Evolutionary conservation across 2,329 filamentous ascomycete genomes (phyloP).

Genomic region (Colletotrichum chlorophyti): DNA sequence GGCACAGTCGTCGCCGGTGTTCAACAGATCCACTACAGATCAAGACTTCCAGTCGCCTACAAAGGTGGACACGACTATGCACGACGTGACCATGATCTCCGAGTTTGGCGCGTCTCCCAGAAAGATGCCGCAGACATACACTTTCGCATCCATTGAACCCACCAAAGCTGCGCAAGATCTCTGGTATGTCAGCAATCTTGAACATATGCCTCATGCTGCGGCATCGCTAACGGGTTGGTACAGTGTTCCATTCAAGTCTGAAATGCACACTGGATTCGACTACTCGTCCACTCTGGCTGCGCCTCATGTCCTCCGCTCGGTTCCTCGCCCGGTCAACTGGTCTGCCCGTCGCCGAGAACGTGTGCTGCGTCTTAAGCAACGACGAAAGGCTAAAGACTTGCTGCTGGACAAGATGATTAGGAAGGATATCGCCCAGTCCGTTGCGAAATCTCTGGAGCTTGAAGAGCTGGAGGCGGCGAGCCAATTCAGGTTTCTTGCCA

Average conservation of each 20-base stretch:
- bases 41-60: slow-evolving; percentile 8
- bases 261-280: neutral
- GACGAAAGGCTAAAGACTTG: neutral
- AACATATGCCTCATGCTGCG: neutral
- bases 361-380: slow-evolving; percentile 1
- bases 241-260: slow-evolving; percentile 10
- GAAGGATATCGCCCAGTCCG: neutral
- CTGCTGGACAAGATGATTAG: slow-evolving; percentile 8
- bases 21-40: too few relatives aligned
- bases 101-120: slow-evolving; percentile 1
- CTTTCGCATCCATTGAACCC: neutral
- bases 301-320: too few relatives aligned
- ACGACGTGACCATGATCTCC: slow-evolving; percentile 18
- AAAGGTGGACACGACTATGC: slow-evolving; percentile 14
- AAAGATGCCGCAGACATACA: neutral
- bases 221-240: neutral
- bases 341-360: neutral
- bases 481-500: slow-evolving; percentile 6
- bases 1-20: too few relatives aligned
- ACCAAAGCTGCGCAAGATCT: neutral
- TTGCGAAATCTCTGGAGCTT: too few relatives aligned
- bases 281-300: neutral
- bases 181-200: neutral
- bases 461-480: slow-evolving; percentile 20
- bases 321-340: neutral